A percentile compares a stretch with the other conserved stretches of the same genome.
Conservation (phyloP, 2,329 filamentous ascomycete species). For the Colletotrichum destructivum region DNA sequence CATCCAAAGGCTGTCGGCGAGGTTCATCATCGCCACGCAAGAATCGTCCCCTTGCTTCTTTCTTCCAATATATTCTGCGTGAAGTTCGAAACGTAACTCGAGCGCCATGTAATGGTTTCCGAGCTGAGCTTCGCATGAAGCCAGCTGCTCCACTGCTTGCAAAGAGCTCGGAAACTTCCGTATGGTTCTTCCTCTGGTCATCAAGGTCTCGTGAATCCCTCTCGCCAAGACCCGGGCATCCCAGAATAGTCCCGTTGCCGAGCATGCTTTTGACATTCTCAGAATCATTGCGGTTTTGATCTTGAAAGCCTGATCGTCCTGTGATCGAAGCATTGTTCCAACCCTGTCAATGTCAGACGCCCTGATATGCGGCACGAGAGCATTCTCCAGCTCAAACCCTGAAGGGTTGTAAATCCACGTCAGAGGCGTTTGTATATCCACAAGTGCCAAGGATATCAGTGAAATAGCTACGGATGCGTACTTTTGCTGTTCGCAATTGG, state of each 20-base stretch:
- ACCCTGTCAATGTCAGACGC: neutral
- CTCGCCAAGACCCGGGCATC: neutral
- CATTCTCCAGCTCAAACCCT: neutral
- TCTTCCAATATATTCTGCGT: neutral
- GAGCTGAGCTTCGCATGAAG: no score
- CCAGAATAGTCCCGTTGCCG: neutral
- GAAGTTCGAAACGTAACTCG: neutral
- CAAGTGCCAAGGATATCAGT: neutral
- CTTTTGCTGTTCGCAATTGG: neutral
- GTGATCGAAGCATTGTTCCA: neutral
- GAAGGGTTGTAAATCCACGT: constrained; percentile 7
- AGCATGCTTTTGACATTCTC: neutral
- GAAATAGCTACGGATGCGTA: neutral
- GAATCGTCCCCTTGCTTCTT: no score
- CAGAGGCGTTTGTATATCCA: neutral
- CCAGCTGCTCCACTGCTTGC: no score
- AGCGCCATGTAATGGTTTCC: neutral
- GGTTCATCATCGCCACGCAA: constrained; percentile 2
- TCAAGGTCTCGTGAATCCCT: neutral
- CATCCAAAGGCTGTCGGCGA: constrained; percentile 11
- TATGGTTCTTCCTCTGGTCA: neutral
- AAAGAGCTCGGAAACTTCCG: no score
- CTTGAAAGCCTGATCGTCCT: neutral
- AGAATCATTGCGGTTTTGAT: neutral
- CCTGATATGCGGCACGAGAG: constrained; percentile 11